Percentiles rank a stretch among this genome's conserved stretches.
These are phyloP conservation scores for Baudoinia panamericana DNA, from an alignment of 495 filamentous ascomycete species.

Conservation along the genomic window DNA sequence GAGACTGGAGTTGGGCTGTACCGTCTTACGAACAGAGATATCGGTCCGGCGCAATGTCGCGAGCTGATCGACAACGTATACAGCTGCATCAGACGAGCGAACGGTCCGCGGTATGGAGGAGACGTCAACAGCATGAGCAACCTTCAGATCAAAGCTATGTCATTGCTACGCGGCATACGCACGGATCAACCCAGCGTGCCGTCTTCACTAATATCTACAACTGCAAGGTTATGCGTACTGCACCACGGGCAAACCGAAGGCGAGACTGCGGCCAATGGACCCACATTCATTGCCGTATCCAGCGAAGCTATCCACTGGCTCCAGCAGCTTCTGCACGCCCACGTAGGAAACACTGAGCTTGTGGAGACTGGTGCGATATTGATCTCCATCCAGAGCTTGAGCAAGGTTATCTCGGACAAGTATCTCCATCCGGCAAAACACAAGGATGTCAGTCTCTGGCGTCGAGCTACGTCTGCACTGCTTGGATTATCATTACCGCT, in stretches of 20 bases:
- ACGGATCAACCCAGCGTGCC: constrained; percentile 54
- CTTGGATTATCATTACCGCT: constrained; percentile 44
- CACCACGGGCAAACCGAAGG: constrained; percentile 36
- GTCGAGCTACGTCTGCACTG: constrained; percentile 55
- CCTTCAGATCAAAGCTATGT: constrained; percentile 61
- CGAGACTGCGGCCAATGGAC: constrained; percentile 20
- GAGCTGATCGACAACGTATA: constrained; percentile 40
- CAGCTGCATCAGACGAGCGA: constrained; percentile 54
- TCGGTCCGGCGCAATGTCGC: constrained; percentile 47
- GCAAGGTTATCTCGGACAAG: constrained; percentile 48
- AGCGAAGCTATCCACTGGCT: constrained; percentile 63
- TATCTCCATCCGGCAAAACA: constrained; percentile 38
- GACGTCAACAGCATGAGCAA: constrained; percentile 76
- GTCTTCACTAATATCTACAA: constrained; percentile 49
- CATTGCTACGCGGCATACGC: constrained; percentile 57
- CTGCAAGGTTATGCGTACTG: constrained; percentile 56
- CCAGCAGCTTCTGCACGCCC: constrained; percentile 40
- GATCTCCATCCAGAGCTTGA: constrained; percentile 53
- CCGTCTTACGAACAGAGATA: constrained; percentile 52
- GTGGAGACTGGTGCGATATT: constrained; percentile 26
- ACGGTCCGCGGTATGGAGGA: constrained; percentile 60
- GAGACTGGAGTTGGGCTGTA: constrained; percentile 66
- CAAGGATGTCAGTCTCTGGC: constrained; percentile 60
- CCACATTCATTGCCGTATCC: constrained; percentile 78
- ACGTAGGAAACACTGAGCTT: constrained; percentile 17